Conservation (phyloP, 495 filamentous ascomycete species). For the Aspergillus sparsus region DNA sequence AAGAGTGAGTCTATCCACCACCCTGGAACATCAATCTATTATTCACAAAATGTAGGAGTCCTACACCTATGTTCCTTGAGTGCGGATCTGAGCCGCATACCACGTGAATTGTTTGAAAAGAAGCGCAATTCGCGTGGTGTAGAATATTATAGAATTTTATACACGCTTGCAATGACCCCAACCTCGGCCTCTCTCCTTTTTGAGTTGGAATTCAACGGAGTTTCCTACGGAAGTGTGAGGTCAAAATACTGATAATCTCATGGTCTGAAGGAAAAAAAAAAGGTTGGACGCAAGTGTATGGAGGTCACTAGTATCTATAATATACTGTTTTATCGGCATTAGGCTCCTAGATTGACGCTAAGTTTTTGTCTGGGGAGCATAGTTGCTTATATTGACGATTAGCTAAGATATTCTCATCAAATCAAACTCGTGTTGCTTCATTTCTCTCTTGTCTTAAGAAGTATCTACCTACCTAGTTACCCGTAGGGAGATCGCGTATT, state of each 20-base stretch:
- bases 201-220: slow-evolving; percentile 32
- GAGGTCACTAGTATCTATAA: too few relatives aligned
- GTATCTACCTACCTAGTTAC: too few relatives aligned
- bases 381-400: too few relatives aligned
- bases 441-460: too few relatives aligned
- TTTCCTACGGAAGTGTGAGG: slow-evolving; percentile 27
- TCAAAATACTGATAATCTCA: slow-evolving; percentile 14
- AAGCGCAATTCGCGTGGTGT: slow-evolving; percentile 25
- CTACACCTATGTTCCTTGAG: slow-evolving; percentile 23
- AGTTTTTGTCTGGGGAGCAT: too few relatives aligned
- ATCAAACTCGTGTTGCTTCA: too few relatives aligned
- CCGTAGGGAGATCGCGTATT: too few relatives aligned
- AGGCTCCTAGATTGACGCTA: too few relatives aligned
- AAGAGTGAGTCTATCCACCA: slow-evolving; percentile 18
- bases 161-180: slow-evolving; percentile 27
- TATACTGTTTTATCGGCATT: too few relatives aligned
- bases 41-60: slow-evolving; percentile 16
- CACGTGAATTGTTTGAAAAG: slow-evolving; percentile 26
- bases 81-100: slow-evolving; percentile 29
- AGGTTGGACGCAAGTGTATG: too few relatives aligned
- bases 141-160: slow-evolving; percentile 24
- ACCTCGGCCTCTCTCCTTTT: slow-evolving; percentile 31
- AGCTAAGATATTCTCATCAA: too few relatives aligned
- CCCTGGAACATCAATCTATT: neutral
- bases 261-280: too few relatives aligned